A percentile compares a stretch with the other conserved stretches of the same genome.
phyloP scores from a whole-genome alignment of 768 basidiomycete species.

The Boletus fagicola region DNA sequence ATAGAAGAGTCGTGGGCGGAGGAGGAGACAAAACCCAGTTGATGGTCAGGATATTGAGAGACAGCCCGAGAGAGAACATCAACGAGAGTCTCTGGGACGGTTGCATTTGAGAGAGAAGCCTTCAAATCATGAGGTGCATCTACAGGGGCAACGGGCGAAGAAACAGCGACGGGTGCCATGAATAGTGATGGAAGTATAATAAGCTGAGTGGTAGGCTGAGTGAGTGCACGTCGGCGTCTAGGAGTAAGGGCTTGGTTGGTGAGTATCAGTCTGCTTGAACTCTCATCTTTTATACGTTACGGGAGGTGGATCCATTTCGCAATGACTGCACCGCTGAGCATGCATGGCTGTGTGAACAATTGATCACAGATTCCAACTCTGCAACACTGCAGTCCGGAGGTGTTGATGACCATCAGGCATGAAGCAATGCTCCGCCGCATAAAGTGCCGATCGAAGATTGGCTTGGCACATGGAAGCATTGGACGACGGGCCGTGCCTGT shows the following conservation, averaged over 20 bases:
- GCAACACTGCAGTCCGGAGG: neutral
- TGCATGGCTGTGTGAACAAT: neutral
- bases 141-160: slow-evolving; percentile 8
- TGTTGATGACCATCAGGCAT: neutral
- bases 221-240: slow-evolving; percentile 1
- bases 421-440: neutral
- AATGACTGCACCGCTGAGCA: neutral
- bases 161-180: slow-evolving; percentile 19
- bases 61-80: slow-evolving; percentile 25
- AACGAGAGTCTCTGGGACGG: slow-evolving; percentile 18
- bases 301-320: neutral
- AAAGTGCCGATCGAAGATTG: slow-evolving; percentile 2
- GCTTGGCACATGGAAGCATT: neutral
- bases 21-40: slow-evolving; percentile 30
- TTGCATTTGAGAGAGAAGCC: slow-evolving; percentile 8
- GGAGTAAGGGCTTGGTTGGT: neutral
- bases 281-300: slow-evolving; percentile 22
- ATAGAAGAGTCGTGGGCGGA: slow-evolving; percentile 29
- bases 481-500: neutral
- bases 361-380: neutral
- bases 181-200: neutral
- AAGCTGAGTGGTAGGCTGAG: neutral
- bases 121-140: slow-evolving; percentile 13
- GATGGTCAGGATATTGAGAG: slow-evolving; percentile 22
- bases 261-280: slow-evolving; percentile 2